Base-by-base conservation (phyloP, 352 stramenopile species). In the Pythium dissimile region DNA sequence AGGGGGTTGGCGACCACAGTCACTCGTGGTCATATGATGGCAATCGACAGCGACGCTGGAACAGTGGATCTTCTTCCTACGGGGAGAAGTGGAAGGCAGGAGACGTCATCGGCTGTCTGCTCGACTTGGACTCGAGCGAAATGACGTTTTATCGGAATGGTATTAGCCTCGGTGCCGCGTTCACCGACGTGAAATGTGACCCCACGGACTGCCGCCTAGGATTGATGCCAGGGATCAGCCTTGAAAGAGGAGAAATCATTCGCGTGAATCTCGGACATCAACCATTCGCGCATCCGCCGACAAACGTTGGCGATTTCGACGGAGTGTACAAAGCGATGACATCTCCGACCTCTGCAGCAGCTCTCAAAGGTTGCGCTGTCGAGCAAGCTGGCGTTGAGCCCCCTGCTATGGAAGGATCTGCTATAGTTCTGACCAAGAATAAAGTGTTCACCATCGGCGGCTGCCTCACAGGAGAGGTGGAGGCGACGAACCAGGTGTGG, bases 21-120 rank as follows among this genome's bases (percentile, higher is more conserved):
- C 87, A 98, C 53, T 97, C 88, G 4, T 98, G 92, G 92, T 95
- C 88, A 1, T 98, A 97, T 49, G 92, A 98, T 48, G 92, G 92
- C 26, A 95, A 93, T 60, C 84, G 92, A 10, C 84, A 96, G 56
- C 81, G 91, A 10, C 86, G 87, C 27, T 98, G 92, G 92, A 94
- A 97, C 50, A 92, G 82, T 54, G 90, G 85, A 2, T 94, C 84
- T 9, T 88, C 80, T 13, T 86, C 78, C 5, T 98, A 95, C 54
- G 92, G 92, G 35, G 85, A 89, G 24, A 94, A 92, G 46, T 98
- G 92, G 92, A 92, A 86, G 55, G 83, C 81, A 30, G 90, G 89
- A 1, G 91, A 97, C 67, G 78, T 98, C 21, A 94, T 98, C 38
- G 92, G 92, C 18, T 98, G 92, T 42, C 50, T 92, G 15, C 63